A percentile compares a stretch with the other conserved stretches of the same genome.
phyloP scores from a whole-genome alignment of 345 rosid genomes.

The Eucalyptus grandis region DNA sequence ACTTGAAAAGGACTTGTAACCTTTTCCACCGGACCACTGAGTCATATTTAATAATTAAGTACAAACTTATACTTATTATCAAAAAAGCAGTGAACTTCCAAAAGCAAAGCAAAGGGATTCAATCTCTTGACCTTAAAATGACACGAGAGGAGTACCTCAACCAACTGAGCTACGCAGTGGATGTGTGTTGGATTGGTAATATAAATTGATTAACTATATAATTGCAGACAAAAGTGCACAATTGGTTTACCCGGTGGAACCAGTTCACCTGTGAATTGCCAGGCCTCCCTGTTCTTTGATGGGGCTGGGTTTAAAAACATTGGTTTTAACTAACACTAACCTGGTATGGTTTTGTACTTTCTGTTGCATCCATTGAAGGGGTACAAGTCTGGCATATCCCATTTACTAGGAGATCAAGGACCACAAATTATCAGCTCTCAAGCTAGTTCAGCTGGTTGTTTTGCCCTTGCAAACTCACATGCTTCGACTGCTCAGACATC shows the following conservation, averaged over 20 bases:
- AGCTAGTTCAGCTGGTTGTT: conserved; percentile 13
- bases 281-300: neutral
- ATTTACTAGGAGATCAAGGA: conserved; percentile 11
- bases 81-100: neutral
- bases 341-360: neutral
- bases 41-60: neutral
- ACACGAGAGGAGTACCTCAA: neutral
- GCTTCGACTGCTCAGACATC: conserved; percentile 15
- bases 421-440: conserved; percentile 16
- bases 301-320: neutral
- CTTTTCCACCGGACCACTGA: neutral
- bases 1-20: neutral
- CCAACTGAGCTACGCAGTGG: neutral
- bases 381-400: conserved; percentile 26
- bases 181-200: neutral
- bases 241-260: neutral
- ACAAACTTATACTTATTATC: neutral
- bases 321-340: neutral
- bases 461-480: conserved; percentile 13
- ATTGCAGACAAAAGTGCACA: neutral
- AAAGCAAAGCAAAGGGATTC: neutral
- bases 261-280: neutral
- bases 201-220: neutral
- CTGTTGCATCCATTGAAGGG: conserved; percentile 19
- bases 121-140: neutral